Conservation (phyloP, 208 protist species). For the Crithidia fasciculata region DNA sequence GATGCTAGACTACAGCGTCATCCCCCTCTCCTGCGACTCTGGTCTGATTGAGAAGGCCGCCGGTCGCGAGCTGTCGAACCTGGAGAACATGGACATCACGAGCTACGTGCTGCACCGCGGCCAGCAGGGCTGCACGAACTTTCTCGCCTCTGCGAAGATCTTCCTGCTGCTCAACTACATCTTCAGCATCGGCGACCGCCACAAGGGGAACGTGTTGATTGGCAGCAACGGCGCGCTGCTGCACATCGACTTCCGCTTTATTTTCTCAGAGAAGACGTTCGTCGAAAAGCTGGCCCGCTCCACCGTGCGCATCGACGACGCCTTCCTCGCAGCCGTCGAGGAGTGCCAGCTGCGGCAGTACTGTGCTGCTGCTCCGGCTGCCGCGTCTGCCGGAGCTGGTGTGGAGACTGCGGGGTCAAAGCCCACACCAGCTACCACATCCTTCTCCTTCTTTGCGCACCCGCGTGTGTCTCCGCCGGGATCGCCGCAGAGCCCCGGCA, state of each 20-base stretch:
- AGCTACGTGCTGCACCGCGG: slow-evolving; percentile 37
- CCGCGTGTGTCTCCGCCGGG: neutral
- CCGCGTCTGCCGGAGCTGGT: too few relatives aligned
- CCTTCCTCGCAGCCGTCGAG: slow-evolving; percentile 44
- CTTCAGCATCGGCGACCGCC: slow-evolving; percentile 83
- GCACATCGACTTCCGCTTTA: slow-evolving; percentile 87
- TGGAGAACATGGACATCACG: slow-evolving; percentile 42
- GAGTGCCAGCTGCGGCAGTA: slow-evolving; percentile 31
- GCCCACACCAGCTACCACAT: neutral
- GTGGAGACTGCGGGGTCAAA: neutral
- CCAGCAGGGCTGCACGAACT: slow-evolving; percentile 36
- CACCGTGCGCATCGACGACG: slow-evolving; percentile 53
- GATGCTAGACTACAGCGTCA: slow-evolving; percentile 70
- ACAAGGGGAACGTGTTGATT: slow-evolving; percentile 85
- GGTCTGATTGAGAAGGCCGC: slow-evolving; percentile 80
- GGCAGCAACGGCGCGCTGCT: slow-evolving; percentile 72
- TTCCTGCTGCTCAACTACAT: slow-evolving; percentile 88
- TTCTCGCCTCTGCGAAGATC: slow-evolving; percentile 79
- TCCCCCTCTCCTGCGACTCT: slow-evolving; percentile 61
- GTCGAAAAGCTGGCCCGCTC: slow-evolving; percentile 52
- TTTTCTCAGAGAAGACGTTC: slow-evolving; percentile 66
- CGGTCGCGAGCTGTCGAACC: slow-evolving; percentile 40
- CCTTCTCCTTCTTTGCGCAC: neutral
- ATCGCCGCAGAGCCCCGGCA: neutral
- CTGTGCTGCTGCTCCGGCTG: neutral